Evolutionary conservation across 169 alveolate genomes (phyloP).

Genomic region (Plasmodium coatneyi): DNA sequence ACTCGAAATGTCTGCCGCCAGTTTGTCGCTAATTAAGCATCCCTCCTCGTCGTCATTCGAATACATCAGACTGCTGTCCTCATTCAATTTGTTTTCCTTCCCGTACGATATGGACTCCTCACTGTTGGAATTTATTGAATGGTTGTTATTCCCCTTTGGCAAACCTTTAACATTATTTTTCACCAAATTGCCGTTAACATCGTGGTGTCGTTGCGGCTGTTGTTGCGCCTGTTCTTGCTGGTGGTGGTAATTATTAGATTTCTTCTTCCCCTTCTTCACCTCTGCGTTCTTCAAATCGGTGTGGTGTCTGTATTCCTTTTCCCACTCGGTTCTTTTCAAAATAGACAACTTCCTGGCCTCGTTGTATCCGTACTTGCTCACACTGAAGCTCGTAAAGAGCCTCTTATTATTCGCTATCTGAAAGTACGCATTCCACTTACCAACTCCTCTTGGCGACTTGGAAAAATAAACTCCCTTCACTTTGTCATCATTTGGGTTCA

Average conservation of each 20-base stretch:
- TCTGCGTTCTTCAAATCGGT: conserved; percentile 58
- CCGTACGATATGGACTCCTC: conserved; percentile 39
- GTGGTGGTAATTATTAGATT: neutral
- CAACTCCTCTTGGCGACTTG: conserved; percentile 67
- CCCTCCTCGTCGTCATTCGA: conserved; percentile 58
- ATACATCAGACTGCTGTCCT: conserved; percentile 13
- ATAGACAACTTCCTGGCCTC: conserved; percentile 67
- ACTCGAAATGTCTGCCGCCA: neutral
- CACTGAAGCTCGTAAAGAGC: conserved; percentile 68
- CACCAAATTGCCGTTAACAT: neutral
- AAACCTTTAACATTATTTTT: conserved; percentile 34
- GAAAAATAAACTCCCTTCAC: conserved; percentile 69
- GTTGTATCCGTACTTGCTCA: conserved; percentile 62
- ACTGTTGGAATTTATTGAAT: conserved; percentile 11
- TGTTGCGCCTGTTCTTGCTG: neutral
- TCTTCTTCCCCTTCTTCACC: conserved; percentile 58
- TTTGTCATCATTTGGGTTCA: conserved; percentile 69
- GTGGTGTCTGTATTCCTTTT: conserved; percentile 61
- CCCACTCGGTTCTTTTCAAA: conserved; percentile 72
- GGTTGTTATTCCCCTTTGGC: neutral
- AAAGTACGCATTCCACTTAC: conserved; percentile 70
- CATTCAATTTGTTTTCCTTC: conserved; percentile 28
- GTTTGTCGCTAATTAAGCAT: conserved; percentile 18
- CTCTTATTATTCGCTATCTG: conserved; percentile 71
- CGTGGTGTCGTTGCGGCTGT: neutral